Evolutionary conservation across 208 protist species (phyloP), one percentile per base, ranked within the genome.

Genomic region (Leishmania tropica): DNA sequence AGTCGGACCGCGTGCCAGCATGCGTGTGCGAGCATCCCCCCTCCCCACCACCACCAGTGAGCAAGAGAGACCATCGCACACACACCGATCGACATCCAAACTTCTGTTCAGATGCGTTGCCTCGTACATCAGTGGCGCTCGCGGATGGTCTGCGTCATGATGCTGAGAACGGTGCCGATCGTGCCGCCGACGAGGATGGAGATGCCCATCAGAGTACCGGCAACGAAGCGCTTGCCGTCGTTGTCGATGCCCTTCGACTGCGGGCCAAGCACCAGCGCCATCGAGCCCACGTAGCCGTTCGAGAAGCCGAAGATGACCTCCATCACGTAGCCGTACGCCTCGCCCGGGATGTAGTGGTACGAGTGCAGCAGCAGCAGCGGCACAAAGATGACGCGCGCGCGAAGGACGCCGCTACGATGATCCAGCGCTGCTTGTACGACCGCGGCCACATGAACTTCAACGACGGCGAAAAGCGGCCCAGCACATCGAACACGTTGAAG

Each of bases 311-410:
- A 89, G 35, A 91, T 72, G 45, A 92, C 76, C 81, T 90, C 84
- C 75, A 94, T 86, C 47, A 96, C 81, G 64, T 90, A 90, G 65
- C 67, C 79, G 78, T 83, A 88, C 21, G 81, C 85, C 77, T 88
- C 85, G n/a, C 76, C 53, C 40, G 88, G 81, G 81, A 96, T 92
- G 83, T 90, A 87, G 71, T 90, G 81, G 75, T 89, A 92, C 65
- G 89, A 88, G 62, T 87, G 31, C n/a, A 95, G 56, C n/a, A 95
- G 48, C 62, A 95, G 62, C 53, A 91, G 86, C 62, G 90, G 88
- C 40, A 94, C 53, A 58, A 95, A 92, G 40, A 92, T 60, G 15
- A 87, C n/a, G n/a, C 83, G 48, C 89, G 89, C 6, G 82, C 79
- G 47, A 91, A 85, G 54, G 83, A 87, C 24, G 76, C 83, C 13